A percentile compares a stretch with the other conserved stretches of the same genome.
These are phyloP conservation scores for Paulownia fortunei DNA, from an alignment of 257 asterid genomes.

Conservation along the genomic window DNA sequence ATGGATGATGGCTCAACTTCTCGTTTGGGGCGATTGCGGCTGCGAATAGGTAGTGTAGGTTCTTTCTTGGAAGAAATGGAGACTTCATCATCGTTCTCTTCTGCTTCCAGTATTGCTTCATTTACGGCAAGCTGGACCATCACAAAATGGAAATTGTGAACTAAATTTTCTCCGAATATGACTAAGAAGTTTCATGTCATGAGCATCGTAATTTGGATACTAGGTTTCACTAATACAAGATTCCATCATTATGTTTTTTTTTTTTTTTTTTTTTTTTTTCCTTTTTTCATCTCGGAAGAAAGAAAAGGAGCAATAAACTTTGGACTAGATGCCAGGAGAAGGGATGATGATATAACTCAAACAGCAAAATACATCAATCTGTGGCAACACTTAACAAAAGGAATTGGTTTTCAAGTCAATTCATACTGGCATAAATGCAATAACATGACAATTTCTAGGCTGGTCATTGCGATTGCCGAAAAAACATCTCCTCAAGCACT, in stretches of 20 bases:
- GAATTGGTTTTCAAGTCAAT: background rate
- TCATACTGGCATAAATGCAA: background rate
- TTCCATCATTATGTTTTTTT: background rate
- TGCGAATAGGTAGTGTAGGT: constrained; percentile 48
- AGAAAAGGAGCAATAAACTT: background rate
- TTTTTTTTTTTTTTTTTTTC: background rate
- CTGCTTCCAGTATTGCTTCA: constrained; percentile 59
- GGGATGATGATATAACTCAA: no score
- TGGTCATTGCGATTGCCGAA: background rate
- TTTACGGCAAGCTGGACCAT: constrained; percentile 58
- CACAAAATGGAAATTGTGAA: constrained; percentile 23
- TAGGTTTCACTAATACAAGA: background rate
- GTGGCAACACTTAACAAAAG: background rate
- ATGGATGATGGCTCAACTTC: constrained; percentile 63
- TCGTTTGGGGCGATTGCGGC: constrained; percentile 80
- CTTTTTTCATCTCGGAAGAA: background rate
- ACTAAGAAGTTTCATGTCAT: background rate
- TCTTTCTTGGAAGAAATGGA: constrained; percentile 44
- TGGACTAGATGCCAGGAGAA: background rate
- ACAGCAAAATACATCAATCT: background rate
- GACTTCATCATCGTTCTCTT: constrained; percentile 39
- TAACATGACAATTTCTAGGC: background rate
- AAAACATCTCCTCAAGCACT: background rate
- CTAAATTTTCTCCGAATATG: background rate
- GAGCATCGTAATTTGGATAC: background rate